phyloP scores from a whole-genome alignment of 2,329 filamentous ascomycete species.

The Aspergillus novoparasiticus region DNA sequence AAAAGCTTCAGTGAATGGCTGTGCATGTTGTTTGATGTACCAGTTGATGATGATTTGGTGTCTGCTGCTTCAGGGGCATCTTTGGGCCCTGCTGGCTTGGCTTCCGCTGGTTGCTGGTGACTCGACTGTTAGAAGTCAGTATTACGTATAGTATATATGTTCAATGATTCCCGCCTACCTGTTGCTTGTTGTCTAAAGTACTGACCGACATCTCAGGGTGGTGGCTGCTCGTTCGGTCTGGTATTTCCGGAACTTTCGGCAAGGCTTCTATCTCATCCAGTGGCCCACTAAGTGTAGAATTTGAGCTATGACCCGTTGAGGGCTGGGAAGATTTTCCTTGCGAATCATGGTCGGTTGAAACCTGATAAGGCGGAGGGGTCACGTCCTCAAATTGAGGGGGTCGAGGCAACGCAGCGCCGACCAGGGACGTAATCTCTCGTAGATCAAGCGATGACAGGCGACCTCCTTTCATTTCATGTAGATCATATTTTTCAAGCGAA shows the following conservation, averaged over 20 bases:
- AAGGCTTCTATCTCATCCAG: not conserved
- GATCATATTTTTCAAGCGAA: constrained; percentile 23
- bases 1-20: constrained; percentile 32
- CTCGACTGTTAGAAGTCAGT: constrained; percentile 13
- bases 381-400: constrained; percentile 25
- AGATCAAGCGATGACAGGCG: constrained; percentile 34
- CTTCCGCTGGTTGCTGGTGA: not conserved
- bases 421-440: constrained; percentile 36
- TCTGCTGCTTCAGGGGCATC: constrained; percentile 1
- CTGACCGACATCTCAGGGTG: not conserved
- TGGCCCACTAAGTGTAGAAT: not conserved
- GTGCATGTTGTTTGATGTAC: constrained; percentile 15
- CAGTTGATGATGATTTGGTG: constrained; percentile 9
- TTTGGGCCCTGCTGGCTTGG: constrained; percentile 4
- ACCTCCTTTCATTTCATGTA: constrained; percentile 20
- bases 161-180: constrained; percentile 5
- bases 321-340: not conserved
- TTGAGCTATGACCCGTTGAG: not conserved
- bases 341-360: not conserved
- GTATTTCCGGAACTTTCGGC: not conserved
- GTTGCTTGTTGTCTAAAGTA: not conserved
- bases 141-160: not conserved
- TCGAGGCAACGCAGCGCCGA: constrained; percentile 35
- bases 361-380: constrained; percentile 24
- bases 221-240: not conserved